Percentiles rank a stretch among this genome's conserved stretches.
phyloP scores from a whole-genome alignment of 345 rosid genomes.

The Pistacia atlantica region DNA sequence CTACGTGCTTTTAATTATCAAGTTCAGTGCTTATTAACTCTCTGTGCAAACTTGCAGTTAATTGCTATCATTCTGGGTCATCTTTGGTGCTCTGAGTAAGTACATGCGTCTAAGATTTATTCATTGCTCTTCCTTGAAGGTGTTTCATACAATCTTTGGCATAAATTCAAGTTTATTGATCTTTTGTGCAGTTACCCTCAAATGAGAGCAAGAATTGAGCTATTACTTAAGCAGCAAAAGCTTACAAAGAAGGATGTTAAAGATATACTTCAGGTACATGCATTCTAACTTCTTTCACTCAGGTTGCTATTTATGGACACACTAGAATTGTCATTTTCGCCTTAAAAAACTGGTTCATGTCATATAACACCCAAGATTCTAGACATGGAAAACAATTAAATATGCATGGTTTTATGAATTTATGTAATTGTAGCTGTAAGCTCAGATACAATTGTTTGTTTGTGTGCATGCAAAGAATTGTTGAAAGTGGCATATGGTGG shows the following conservation, averaged over 20 bases:
- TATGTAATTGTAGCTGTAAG: no score
- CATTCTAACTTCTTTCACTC: not conserved
- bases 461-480: no score
- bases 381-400: not conserved
- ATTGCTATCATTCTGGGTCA: conserved; percentile 86
- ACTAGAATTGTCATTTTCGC: not conserved
- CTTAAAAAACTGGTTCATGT: no score
- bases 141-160: conserved; percentile 9
- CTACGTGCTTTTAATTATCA: not conserved
- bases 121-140: conserved; percentile 9
- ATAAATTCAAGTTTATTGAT: not conserved
- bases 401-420: no score
- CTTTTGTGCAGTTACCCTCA: conserved; percentile 57
- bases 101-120: conserved; percentile 5
- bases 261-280: conserved; percentile 81
- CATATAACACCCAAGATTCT: not conserved
- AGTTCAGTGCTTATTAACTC: conserved; percentile 2
- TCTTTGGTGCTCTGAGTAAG: conserved; percentile 98
- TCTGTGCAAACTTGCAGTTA: conserved; percentile 55
- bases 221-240: conserved; percentile 87
- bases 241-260: conserved; percentile 70
- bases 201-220: conserved; percentile 84
- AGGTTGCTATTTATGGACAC: not conserved
- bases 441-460: no score
- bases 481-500: no score